These are phyloP conservation scores for Candida easanensis DNA, from an alignment of 805 yeast species.

Conservation along the genomic window DNA sequence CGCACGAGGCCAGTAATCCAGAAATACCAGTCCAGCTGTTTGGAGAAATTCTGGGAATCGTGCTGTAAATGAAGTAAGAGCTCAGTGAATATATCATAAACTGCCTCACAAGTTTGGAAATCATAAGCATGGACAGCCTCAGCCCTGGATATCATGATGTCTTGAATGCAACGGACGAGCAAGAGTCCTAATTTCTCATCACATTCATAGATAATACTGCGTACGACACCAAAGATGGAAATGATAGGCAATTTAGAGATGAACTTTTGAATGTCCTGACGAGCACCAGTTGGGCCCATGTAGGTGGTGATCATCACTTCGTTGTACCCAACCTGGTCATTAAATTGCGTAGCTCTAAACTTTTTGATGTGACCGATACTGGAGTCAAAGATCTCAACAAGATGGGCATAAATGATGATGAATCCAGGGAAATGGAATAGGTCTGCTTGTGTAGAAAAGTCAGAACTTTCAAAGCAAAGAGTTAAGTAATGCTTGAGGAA, in stretches of 20 bases:
- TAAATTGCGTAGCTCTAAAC: conserved; percentile 16
- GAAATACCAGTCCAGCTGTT: conserved; percentile 63
- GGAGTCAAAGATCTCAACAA: conserved; percentile 21
- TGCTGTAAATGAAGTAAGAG: conserved; percentile 20
- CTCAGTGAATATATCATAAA: conserved; percentile 36
- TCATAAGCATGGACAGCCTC: conserved; percentile 31
- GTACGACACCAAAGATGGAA: conserved; percentile 5
- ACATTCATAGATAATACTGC: conserved; percentile 10
- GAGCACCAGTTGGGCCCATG: conserved; percentile 4
- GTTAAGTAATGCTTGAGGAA: conserved; percentile 56
- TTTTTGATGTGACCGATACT: conserved; percentile 20
- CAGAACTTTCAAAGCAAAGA: conserved; percentile 3
- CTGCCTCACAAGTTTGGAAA: conserved; percentile 37
- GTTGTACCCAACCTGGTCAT: conserved; percentile 10
- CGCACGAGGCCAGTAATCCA: conserved; percentile 63
- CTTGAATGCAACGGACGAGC: conserved; percentile 2
- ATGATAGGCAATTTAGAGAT: conserved; percentile 12
- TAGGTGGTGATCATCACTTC: conserved; percentile 18
- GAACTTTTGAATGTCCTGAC: conserved; percentile 9
- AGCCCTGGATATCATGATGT: conserved; percentile 8
- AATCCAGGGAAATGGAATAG: conserved; percentile 22
- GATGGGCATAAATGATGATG: conserved; percentile 23
- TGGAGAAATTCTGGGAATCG: conserved; percentile 11
- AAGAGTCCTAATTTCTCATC: background rate
- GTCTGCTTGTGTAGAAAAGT: conserved; percentile 5